A percentile compares a stretch with the other conserved stretches of the same genome.
phyloP scores from a whole-genome alignment of 352 stramenopile species.

The Thalassiosira hispida region DNA sequence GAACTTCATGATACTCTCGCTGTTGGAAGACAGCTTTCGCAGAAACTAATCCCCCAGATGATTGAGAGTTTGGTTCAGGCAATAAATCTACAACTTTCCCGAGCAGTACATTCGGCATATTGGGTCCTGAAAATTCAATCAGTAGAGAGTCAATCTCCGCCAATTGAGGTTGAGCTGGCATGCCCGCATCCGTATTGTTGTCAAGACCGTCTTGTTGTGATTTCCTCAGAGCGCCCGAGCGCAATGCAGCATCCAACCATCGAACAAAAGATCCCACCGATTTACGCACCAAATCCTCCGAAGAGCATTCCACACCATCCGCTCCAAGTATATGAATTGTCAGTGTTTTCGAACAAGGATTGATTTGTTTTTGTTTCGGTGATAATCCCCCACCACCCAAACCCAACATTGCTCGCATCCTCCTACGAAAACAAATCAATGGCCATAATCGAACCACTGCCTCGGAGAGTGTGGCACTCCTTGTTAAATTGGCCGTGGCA shows the following conservation, averaged over 20 bases:
- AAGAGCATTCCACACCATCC: conserved; percentile 77
- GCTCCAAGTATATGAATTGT: conserved; percentile 77
- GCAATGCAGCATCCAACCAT: conserved; percentile 65
- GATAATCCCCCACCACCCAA: not conserved
- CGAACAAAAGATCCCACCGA: conserved; percentile 69
- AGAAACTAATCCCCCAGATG: conserved; percentile 22
- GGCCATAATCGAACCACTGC: conserved; percentile 63
- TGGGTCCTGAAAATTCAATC: conserved; percentile 58
- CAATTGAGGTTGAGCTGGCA: not conserved
- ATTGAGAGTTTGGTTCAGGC: conserved; percentile 11
- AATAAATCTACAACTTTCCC: conserved; percentile 42
- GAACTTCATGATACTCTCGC: conserved; percentile 48
- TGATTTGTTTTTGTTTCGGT: conserved; percentile 2
- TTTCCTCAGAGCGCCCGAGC: conserved; percentile 19
- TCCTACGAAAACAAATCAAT: conserved; percentile 48
- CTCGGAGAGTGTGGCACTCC: conserved; percentile 76
- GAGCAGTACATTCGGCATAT: conserved; percentile 36
- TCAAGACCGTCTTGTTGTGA: not conserved
- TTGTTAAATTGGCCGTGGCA: conserved; percentile 62
- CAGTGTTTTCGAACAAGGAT: conserved; percentile 40
- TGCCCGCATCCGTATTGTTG: not conserved
- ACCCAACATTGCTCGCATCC: conserved; percentile 25
- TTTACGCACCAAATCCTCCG: conserved; percentile 54
- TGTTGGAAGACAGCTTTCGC: conserved; percentile 44
- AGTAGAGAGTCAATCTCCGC: conserved; percentile 32